Percentiles rank a stretch among this genome's conserved stretches.
phyloP scores from a whole-genome alignment of 1,284 basidiomycete species.

The Salmacisia buchloeana region DNA sequence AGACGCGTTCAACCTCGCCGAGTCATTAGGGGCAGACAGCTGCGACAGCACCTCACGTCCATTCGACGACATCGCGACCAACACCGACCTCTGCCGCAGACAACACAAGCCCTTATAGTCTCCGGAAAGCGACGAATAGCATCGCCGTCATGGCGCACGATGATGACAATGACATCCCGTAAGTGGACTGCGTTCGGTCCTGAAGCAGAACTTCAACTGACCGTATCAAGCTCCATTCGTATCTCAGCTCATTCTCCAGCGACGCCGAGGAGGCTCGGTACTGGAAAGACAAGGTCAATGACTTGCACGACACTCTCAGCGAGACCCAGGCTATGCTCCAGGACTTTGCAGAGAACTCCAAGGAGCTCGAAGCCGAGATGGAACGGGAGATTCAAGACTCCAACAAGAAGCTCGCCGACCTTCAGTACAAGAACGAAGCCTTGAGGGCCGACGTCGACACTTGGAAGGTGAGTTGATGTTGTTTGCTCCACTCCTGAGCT shows the following conservation, averaged over 20 bases:
- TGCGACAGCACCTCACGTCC: no score
- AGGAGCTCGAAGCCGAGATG: slow-evolving; percentile 47
- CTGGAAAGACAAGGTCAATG: slow-evolving; percentile 38
- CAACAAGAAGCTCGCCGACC: slow-evolving; percentile 26
- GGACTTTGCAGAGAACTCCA: slow-evolving; percentile 44
- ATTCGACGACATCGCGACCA: background rate
- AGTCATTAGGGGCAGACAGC: no score
- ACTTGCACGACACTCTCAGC: slow-evolving; percentile 38
- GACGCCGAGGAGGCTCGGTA: slow-evolving; percentile 38
- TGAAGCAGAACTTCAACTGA: background rate
- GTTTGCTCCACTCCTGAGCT: background rate
- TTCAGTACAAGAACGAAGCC: slow-evolving; percentile 33
- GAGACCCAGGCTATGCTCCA: slow-evolving; percentile 39
- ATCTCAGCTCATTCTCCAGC: slow-evolving; percentile 26
- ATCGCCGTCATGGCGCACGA: background rate
- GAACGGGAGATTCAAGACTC: slow-evolving; percentile 39
- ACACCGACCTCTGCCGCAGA: background rate
- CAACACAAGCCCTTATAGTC: no score
- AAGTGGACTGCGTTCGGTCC: background rate
- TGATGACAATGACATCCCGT: background rate
- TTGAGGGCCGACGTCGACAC: slow-evolving; percentile 39
- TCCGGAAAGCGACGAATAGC: background rate
- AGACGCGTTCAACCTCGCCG: no score
- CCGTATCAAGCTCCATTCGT: background rate
- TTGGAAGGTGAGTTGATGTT: slow-evolving; percentile 28